Percentiles rank a stretch among this genome's conserved stretches.
Conservation (phyloP, 768 basidiomycete genomes). For the Inosperma sp. region DNA sequence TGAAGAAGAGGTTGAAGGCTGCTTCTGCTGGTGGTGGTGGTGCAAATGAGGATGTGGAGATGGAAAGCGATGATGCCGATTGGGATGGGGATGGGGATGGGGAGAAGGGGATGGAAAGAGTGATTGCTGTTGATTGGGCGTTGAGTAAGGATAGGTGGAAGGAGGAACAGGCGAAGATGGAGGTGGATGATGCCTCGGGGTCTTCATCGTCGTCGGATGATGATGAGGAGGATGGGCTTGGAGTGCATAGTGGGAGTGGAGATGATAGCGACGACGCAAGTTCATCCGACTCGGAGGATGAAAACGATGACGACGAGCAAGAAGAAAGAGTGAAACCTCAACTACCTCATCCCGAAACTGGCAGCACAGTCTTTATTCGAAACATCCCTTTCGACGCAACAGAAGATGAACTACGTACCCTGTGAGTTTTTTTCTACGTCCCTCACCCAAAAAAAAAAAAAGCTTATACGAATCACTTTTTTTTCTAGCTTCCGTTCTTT, state of each 20-base stretch:
- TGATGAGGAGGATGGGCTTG: too few relatives aligned
- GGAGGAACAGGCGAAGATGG: constrained; percentile 62
- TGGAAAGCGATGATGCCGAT: constrained; percentile 31
- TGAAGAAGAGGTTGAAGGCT: constrained; percentile 40
- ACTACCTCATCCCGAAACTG: constrained; percentile 79
- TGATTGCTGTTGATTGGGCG: constrained; percentile 95
- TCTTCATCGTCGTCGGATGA: constrained; percentile 23
- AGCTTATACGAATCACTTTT: too few relatives aligned
- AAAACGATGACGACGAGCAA: constrained; percentile 33
- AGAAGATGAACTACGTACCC: constrained; percentile 81
- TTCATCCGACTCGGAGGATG: too few relatives aligned
- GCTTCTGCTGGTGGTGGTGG: constrained; percentile 31
- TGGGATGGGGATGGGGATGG: constrained; percentile 32
- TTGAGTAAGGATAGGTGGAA: constrained; percentile 92
- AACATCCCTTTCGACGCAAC: constrained; percentile 91
- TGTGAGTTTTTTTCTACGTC: constrained; percentile 48
- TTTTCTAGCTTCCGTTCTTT: constrained; percentile 77
- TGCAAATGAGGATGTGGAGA: constrained; percentile 30
- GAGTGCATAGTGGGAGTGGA: too few relatives aligned
- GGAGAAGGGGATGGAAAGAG: constrained; percentile 45
- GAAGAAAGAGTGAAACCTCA: constrained; percentile 55
- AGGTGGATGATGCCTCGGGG: constrained; percentile 27
- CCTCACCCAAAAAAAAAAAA: too few relatives aligned
- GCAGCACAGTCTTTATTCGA: constrained; percentile 89
- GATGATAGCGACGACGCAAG: too few relatives aligned